These are phyloP conservation scores for Trichoderma endophyticum DNA, from an alignment of 2,329 filamentous ascomycete species.

Conservation along the genomic window DNA sequence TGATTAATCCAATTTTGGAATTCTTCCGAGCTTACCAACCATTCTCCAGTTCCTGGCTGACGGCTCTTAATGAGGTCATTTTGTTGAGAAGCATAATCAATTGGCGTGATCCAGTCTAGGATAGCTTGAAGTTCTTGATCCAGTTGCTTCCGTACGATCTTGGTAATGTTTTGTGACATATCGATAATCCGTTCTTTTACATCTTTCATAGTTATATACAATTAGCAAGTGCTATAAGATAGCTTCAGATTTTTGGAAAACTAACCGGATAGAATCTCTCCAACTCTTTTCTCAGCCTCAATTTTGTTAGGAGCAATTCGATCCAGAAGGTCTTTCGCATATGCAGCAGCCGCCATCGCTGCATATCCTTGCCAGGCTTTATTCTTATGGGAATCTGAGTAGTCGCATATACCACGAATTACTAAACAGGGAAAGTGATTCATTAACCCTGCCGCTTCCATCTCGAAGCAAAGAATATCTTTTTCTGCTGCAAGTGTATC, in stretches of 20 bases:
- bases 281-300: background rate
- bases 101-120: background rate
- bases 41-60: background rate
- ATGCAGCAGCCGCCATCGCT: background rate
- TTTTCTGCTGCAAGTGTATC: background rate
- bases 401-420: background rate
- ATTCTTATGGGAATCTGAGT: background rate
- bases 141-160: background rate
- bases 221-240: background rate
- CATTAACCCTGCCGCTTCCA: too few species aligned
- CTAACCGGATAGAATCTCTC: background rate
- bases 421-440: background rate
- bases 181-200: background rate
- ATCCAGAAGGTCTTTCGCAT: background rate
- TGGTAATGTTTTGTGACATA: background rate
- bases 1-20: background rate
- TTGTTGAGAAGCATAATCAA: background rate
- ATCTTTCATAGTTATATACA: background rate
- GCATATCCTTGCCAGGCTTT: background rate
- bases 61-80: background rate
- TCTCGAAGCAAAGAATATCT: background rate
- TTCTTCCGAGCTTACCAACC: background rate
- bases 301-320: background rate
- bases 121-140: background rate
- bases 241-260: background rate